Conservation (phyloP, 2,329 filamentous ascomycete species). For the Dissoconium aciculare region DNA sequence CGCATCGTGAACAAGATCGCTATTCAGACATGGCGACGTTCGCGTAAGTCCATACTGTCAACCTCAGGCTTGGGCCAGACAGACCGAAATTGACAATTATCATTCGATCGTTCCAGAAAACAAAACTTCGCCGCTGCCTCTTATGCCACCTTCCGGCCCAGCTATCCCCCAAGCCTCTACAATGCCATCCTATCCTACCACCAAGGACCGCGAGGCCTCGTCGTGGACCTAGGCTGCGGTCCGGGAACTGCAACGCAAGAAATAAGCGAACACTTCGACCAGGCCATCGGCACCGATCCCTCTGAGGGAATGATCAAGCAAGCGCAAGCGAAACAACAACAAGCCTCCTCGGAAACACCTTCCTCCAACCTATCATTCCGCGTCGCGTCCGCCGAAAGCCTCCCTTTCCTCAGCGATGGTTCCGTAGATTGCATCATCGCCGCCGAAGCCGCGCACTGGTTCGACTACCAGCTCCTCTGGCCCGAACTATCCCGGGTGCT, state of each 20-base stretch:
- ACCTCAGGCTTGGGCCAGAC: no score
- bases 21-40: slow-evolving; percentile 11
- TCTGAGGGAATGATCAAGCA: slow-evolving; percentile 39
- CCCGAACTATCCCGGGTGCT: slow-evolving; percentile 40
- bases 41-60: no score
- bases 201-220: slow-evolving; percentile 25
- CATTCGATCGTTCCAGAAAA: slow-evolving; percentile 28
- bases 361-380: slow-evolving; percentile 25
- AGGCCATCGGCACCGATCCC: slow-evolving; percentile 41
- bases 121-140: slow-evolving; percentile 40
- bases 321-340: slow-evolving; percentile 12
- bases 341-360: neutral
- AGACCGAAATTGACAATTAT: no score
- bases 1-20: no score
- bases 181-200: slow-evolving; percentile 41
- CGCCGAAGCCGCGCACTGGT: slow-evolving; percentile 52
- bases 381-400: slow-evolving; percentile 39
- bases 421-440: slow-evolving; percentile 39
- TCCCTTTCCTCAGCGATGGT: slow-evolving; percentile 31
- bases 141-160: slow-evolving; percentile 46
- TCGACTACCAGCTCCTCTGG: slow-evolving; percentile 43
- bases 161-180: slow-evolving; percentile 43
- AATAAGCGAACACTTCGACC: slow-evolving; percentile 38
- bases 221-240: slow-evolving; percentile 49
- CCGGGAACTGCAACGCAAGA: slow-evolving; percentile 44